These are phyloP conservation scores for Apiospora arundinis DNA, from an alignment of 2,329 filamentous ascomycete genomes.

Conservation along the genomic window DNA sequence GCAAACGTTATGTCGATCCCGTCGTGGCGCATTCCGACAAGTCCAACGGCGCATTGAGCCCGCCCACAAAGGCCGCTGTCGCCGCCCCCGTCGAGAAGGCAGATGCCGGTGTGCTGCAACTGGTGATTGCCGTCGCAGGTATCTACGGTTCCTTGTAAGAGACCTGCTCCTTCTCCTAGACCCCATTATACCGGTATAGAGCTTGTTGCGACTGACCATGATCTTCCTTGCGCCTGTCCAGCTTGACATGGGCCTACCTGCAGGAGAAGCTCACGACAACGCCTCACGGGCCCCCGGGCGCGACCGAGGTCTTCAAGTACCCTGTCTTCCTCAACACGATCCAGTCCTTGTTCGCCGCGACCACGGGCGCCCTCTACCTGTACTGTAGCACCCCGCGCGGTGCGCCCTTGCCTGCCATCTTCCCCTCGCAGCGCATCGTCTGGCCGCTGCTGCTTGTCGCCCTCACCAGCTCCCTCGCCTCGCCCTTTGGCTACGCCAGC, in stretches of 20 bases:
- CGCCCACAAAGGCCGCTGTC: constrained; percentile 27
- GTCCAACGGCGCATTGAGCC: constrained; percentile 33
- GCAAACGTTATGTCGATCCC: constrained; percentile 38
- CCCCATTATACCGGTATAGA: neutral
- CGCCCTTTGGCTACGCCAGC: constrained; percentile 93
- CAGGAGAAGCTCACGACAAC: constrained; percentile 98
- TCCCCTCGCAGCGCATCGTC: constrained; percentile 78
- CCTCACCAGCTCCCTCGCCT: constrained; percentile 85
- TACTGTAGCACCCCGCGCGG: constrained; percentile 64
- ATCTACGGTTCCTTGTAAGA: constrained; percentile 96
- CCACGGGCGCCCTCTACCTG: constrained; percentile 84
- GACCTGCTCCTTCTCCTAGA: neutral
- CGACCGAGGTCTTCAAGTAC: constrained; percentile 84
- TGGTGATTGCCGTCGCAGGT: constrained; percentile 86
- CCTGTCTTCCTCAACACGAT: constrained; percentile 96
- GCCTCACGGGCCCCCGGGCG: constrained; percentile 69
- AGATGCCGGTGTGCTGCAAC: constrained; percentile 72
- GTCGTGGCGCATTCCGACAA: constrained; percentile 35
- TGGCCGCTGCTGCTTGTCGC: constrained; percentile 83
- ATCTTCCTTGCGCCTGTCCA: constrained; percentile 41
- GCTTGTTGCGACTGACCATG: constrained; percentile 20
- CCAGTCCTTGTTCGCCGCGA: constrained; percentile 86
- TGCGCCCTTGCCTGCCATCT: constrained; percentile 65
- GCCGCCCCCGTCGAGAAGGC: constrained; percentile 41
- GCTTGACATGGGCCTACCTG: constrained; percentile 93